Base-by-base conservation (phyloP, 208 protist genomes). In the Crithidia fasciculata region DNA sequence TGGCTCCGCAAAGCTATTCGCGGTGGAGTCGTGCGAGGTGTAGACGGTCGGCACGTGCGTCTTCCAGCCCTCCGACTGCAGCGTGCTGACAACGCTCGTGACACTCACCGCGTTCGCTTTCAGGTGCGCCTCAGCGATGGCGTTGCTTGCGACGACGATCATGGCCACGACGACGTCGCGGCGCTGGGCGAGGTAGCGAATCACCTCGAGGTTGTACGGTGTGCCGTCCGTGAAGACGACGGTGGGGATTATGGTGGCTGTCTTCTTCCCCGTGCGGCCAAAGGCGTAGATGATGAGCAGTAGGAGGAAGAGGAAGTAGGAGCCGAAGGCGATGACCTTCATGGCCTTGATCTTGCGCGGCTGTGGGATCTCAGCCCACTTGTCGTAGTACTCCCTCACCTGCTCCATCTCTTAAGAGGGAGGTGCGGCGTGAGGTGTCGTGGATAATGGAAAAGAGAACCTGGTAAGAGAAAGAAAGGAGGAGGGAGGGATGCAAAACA, bases 201-300 rank as follows among this genome's bases (percentile, higher is more conserved):
- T 72, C 0, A 88, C 77, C 67, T 84, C 49, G 4, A 94, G 41
- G 58, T 84, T 83, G 57, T 84, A 78, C 19, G 89, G 87, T 18
- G 85, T 86, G 37, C 77, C 78, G 55, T 93, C 85, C 61, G 87
- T 90, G 67, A 96, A 96, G 37, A 96, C 36, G 8, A 96, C 75
- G 2, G 72, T 76, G 3, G 78, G 63, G 9, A 55, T 59, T 13
- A 84, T 76, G 3, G 59, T 45, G 5, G n/a, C 59, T 3, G 76
- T 78, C 54, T 69, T 83, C 47, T 76, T 85, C 18, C 74, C 78
- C 0, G 82, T 93, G 6, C 87, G 79, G 8, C 88, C 87, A 83
- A 91, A 93, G 7, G 67, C 83, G 63, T 92, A 94, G 49, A 92
- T 89, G 8, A 96, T 76, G 67, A 96, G 69, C 55, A 92, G 81